phyloP scores from a whole-genome alignment of 306 rosid species.

The Corylus americana region DNA sequence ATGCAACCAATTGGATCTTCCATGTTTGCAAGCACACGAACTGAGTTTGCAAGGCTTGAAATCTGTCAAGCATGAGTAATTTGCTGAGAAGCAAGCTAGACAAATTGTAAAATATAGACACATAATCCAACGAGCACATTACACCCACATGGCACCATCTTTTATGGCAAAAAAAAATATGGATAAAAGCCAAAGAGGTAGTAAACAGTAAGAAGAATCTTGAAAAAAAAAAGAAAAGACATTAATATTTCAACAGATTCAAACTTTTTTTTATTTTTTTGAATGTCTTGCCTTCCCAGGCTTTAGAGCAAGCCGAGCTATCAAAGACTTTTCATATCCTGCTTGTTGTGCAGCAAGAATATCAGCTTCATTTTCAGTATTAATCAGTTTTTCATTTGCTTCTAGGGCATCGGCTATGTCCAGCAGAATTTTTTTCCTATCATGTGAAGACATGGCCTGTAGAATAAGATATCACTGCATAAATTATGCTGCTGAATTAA shows the following conservation, averaged over 20 bases:
- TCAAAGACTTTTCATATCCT: conserved; percentile 79
- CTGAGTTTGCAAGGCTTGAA: conserved; percentile 72
- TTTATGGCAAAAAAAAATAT: background rate
- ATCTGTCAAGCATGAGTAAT: conserved; percentile 53
- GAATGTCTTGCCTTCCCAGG: conserved; percentile 68
- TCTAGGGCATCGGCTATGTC: conserved; percentile 91
- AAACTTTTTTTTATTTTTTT: conserved; percentile 5
- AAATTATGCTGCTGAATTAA: conserved; percentile 29
- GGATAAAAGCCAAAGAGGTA: background rate
- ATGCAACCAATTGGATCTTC: conserved; percentile 92
- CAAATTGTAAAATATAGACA: conserved; percentile 7
- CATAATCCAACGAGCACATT: conserved; percentile 3
- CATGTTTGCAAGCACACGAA: conserved; percentile 84
- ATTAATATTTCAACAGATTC: conserved; percentile 17
- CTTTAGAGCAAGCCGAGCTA: conserved; percentile 79
- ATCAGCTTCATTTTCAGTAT: conserved; percentile 85
- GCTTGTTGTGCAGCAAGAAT: conserved; percentile 67
- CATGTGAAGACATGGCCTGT: conserved; percentile 77
- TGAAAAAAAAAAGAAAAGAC: background rate
- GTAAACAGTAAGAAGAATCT: background rate
- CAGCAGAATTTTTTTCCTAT: conserved; percentile 77
- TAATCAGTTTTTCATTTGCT: conserved; percentile 61
- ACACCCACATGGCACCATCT: background rate
- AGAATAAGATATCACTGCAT: conserved; percentile 28
- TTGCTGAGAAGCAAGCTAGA: conserved; percentile 27